These are phyloP conservation scores for Boletus mariae DNA, from an alignment of 1,284 basidiomycete species.

Conservation along the genomic window DNA sequence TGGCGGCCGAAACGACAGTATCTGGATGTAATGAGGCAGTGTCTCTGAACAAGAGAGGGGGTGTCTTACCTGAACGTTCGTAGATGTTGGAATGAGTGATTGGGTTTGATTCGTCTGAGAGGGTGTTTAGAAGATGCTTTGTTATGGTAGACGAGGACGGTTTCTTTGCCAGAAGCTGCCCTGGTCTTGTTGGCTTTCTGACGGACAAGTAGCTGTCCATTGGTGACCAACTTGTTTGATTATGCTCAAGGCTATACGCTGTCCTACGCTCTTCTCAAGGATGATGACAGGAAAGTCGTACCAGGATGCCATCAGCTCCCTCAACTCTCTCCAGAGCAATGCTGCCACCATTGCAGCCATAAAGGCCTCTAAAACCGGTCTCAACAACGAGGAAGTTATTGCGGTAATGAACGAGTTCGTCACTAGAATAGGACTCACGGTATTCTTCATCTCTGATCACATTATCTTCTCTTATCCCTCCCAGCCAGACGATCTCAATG, in stretches of 20 bases:
- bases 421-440: constrained; percentile 81
- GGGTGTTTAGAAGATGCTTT: constrained; percentile 52
- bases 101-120: constrained; percentile 60
- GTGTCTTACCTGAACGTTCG: constrained; percentile 50
- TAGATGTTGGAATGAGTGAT: constrained; percentile 67
- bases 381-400: constrained; percentile 69
- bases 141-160: constrained; percentile 47
- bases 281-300: constrained; percentile 53
- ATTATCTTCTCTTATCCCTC: constrained; percentile 9
- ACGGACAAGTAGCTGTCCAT: constrained; percentile 44
- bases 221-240: too few species aligned
- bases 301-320: constrained; percentile 77
- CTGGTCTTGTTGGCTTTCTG: constrained; percentile 27
- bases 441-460: constrained; percentile 29
- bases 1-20: constrained; percentile 53
- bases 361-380: constrained; percentile 70
- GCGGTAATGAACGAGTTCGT: constrained; percentile 92
- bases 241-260: constrained; percentile 9
- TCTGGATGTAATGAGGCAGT: constrained; percentile 36
- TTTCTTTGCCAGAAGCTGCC: constrained; percentile 18
- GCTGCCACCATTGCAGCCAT: constrained; percentile 86
- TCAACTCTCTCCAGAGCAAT: constrained; percentile 95
- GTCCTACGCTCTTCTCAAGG: constrained; percentile 25
- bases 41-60: neutral
- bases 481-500: constrained; percentile 70